Percentiles rank a stretch among this genome's conserved stretches.
These are phyloP conservation scores for Pichia deserticola DNA, from an alignment of 805 yeast genomes.

Conservation along the genomic window DNA sequence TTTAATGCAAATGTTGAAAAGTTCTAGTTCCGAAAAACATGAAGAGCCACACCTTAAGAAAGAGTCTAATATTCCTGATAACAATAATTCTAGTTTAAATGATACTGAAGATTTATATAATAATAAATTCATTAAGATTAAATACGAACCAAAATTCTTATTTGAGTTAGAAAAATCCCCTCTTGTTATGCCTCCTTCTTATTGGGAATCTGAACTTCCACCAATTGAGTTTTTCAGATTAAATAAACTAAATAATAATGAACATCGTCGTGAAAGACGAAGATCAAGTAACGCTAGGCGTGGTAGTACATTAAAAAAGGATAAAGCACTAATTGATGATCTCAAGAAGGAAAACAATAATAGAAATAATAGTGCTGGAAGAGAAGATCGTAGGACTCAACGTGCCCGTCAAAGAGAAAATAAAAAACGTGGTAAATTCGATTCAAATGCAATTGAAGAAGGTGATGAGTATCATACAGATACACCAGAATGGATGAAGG, in stretches of 20 bases:
- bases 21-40: neutral
- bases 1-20: conserved; percentile 3
- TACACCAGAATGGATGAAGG: conserved; percentile 30
- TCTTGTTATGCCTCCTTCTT: conserved; percentile 1
- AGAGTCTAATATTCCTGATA: neutral
- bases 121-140: neutral
- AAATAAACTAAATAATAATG: conserved; percentile 11
- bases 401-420: conserved; percentile 15
- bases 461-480: conserved; percentile 17
- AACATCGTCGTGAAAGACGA: conserved; percentile 13
- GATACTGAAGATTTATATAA: neutral
- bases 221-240: conserved; percentile 43
- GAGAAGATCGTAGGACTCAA: conserved; percentile 8
- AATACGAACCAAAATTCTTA: conserved; percentile 4
- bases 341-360: neutral
- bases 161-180: conserved; percentile 8
- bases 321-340: neutral
- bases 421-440: conserved; percentile 17
- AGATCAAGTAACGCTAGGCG: conserved; percentile 11
- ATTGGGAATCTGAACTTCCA: conserved; percentile 33
- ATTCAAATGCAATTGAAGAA: neutral
- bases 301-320: neutral
- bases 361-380: neutral
- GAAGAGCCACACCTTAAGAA: neutral
- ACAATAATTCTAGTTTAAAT: neutral